Base-by-base conservation (phyloP, 306 rosid species). In the Cicer chorassanicum region DNA sequence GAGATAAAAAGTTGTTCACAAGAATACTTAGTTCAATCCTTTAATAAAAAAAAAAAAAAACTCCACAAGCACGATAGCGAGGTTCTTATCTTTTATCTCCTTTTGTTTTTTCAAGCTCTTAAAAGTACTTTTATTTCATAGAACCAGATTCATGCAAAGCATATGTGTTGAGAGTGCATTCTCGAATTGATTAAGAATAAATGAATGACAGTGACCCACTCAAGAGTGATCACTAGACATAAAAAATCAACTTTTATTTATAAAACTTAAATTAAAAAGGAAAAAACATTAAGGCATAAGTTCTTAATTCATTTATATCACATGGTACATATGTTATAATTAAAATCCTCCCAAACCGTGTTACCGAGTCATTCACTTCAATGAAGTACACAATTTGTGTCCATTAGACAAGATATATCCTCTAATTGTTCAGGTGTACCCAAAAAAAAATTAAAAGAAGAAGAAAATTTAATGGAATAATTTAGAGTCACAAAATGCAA, bases 81-180 rank as follows among this genome's bases (percentile, higher is more conserved):
- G 18, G 46, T 65, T 53, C 50, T 56, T 4, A 71, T 72, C 38
- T 59, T 15, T 56, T 56, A 24, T 56, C 40, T 56, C 5, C n/a
- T 10, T 21, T 56, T 4, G 1, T 56, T 24, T 24, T 24, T 6
- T 11, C 15, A 62, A 14, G 3, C 12, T n/a, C 21, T 63, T 63
- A n/a, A 70, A 70, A 42, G 75, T 70, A 19, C 13, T 70, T 79
- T 75, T 57, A 4, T 70, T 77, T 75, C 16, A 70, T 76, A 61
- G 73, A 81, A 75, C 68, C 62, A 1, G 66, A 81, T 81, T 75
- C 77, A 70, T 81, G 62, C 45, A 75, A 75, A 81, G 42, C 39
- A 81, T 51, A 9, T 74, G 44, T 53, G 61, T 46, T 61, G 57
- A 49, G 65, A 68, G 76, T 64, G 69, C 57, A 29, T 75, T 65